Base-by-base conservation (phyloP, 2,329 filamentous ascomycete species). In the Alternaria tenuissima region DNA sequence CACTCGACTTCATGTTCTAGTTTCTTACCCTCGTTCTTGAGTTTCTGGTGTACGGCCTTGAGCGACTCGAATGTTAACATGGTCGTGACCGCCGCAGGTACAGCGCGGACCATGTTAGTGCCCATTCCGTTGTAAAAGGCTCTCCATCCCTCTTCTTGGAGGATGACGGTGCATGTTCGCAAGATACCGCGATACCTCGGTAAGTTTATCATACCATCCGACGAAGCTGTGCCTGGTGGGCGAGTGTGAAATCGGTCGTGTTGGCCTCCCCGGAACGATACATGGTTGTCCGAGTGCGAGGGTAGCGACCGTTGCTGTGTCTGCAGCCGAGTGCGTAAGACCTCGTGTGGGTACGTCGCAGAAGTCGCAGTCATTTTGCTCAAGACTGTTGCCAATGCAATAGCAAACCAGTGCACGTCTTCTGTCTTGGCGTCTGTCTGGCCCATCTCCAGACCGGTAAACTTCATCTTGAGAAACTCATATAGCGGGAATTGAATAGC, bases 121-220 rank as follows among this genome's bases (percentile, higher is more conserved):
- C 95, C 95, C 84, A 99, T 93, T 36, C 95, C 95, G 24, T 94
- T 94, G 77, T 99, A 99, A 72, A 99, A 98, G 4, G 94, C 94
- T 63, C 91, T 86, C 94, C 94, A 97, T 7, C 95, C 95, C 79
- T 99, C 95, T 78, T 99, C 95, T 34, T 83, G 83, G 38, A 97
- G 81, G 62, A 99, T 98, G 3, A 89, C 94, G 63, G 89, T 88
- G 78, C 91, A 94, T 0, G 94, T 97, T 74, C 86, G 89, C 44
- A 94, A 78, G 34, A 97, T 87, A 44, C 95, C 95, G 66, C 83
- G 86, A 77, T 99, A 98, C 60, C 83, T 80, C 9, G 79, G 79
- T 38, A 80, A 49, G 44, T 85, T 84, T 55, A 81, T 81, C 84
- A 89, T 85, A 69, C 87, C 78, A 68, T 88, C 85, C 6, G 86